Conservation (phyloP, 1,139 yeast genomes). For the Debaryomycetaceae sp. region DNA sequence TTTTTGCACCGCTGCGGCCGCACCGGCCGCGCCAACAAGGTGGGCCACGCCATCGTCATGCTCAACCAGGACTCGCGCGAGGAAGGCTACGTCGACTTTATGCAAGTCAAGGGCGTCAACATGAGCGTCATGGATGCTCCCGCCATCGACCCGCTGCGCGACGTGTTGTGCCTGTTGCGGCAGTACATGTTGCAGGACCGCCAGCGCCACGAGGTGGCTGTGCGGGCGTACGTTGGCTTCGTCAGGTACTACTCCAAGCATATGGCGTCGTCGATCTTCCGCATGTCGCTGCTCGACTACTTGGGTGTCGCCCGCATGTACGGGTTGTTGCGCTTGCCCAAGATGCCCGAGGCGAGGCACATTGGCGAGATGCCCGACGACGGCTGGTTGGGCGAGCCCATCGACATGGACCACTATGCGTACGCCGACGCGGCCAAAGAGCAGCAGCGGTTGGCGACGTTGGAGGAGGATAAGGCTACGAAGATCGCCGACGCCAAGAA, state of each 20-base stretch:
- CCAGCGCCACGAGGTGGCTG: conserved; percentile 73
- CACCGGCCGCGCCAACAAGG: conserved; percentile 85
- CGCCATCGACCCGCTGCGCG: conserved; percentile 9
- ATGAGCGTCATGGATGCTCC: conserved; percentile 40
- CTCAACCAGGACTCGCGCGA: conserved; percentile 63
- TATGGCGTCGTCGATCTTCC: conserved; percentile 84
- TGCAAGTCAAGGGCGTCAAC: conserved; percentile 67
- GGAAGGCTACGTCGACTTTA: conserved; percentile 74
- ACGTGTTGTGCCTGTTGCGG: conserved; percentile 41
- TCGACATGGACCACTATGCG: conserved; percentile 61
- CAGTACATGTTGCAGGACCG: conserved; percentile 69
- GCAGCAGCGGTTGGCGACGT: conserved; percentile 51
- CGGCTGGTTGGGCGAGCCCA: conserved; percentile 68
- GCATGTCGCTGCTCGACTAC: conserved; percentile 68
- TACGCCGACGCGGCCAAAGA: conserved; percentile 69
- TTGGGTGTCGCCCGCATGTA: conserved; percentile 69
- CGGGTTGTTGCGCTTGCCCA: conserved; percentile 80
- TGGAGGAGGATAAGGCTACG: conserved; percentile 42
- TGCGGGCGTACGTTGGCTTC: conserved; percentile 80
- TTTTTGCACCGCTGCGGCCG: conserved; percentile 90
- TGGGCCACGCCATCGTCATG: conserved; percentile 75
- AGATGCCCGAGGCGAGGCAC: conserved; percentile 83
- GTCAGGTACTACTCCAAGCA: conserved; percentile 84
- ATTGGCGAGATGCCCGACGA: conserved; percentile 49
- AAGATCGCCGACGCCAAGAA: conserved; percentile 45